Base-by-base conservation (phyloP, 345 rosid species). In the Boechera divaricarpa region DNA sequence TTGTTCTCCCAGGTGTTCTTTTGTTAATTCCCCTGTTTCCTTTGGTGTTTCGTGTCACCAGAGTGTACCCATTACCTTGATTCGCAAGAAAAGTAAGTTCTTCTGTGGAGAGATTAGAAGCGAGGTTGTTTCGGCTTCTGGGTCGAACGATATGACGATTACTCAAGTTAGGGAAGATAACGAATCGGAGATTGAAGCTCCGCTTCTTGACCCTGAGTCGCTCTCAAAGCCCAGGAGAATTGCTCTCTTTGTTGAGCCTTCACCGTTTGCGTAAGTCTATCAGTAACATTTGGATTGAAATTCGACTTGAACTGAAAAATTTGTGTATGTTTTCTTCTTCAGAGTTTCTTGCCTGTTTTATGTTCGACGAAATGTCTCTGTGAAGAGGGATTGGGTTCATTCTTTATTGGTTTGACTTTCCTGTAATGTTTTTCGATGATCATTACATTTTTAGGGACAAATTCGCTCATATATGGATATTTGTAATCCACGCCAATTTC, bases 201-300 rank as follows among this genome's bases (percentile, higher is more conserved):
- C 82, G 0, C 82, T 75, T 64, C 77, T 87, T 47, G 94, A 90
- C 59, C 69, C 88, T 0, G 97, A 85, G 56, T 77, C 69, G 24
- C 71, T 44, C 75, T 78, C 73, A 33, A 82, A 82, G 73, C 97
- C 98, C 9, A 85, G 96, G 6, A 90, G 99, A 12, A 91, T 95
- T 76, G 99, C 90, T 77, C 94, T 95, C 57, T 95, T 95, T 69
- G 89, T 95, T 18, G 99, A 95, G 87, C 99, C 99, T 67, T 95
- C 99, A 16, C 99, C 99, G 16, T 95, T 95, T 70, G 85, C 98
- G 98, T 94, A 81, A 90, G 95, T 35, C 38, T 35, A 7, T 35
- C 38, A 2, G 29, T 28, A 28, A 21, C 24, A 21, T 21, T 21
- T 21, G 24, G 24, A 21, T 21, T 21, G 24, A 21, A 21, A 21